Evolutionary conservation across 2,329 filamentous ascomycete genomes (phyloP).

Genomic region (Dactylonectria estremocensis): DNA sequence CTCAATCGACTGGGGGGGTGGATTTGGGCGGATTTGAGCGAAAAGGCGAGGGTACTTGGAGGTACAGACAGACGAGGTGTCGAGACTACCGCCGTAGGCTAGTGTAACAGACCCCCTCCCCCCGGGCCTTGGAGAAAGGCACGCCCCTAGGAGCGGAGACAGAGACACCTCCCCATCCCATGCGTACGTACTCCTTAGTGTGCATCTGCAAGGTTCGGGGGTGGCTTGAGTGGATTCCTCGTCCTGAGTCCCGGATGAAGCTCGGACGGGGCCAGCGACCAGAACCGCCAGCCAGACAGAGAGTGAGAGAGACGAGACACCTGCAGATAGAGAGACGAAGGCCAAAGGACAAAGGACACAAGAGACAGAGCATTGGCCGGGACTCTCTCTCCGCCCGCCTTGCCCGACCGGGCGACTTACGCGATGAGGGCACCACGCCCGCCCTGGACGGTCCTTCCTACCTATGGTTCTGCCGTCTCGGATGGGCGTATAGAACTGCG

Average conservation of each 20-base stretch:
- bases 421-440: too few species aligned
- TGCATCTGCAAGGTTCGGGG: conserved; percentile 33
- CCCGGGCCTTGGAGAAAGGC: too few species aligned
- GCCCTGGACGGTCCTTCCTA: too few species aligned
- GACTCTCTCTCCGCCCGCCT: too few species aligned
- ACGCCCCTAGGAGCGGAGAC: background rate
- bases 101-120: background rate
- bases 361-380: too few species aligned
- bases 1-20: background rate
- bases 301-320: background rate
- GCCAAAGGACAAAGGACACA: too few species aligned
- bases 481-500: too few species aligned
- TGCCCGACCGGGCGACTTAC: too few species aligned
- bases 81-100: background rate
- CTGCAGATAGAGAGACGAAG: too few species aligned
- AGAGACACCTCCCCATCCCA: conserved; percentile 1
- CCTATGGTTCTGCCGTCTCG: too few species aligned
- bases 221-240: conserved; percentile 41
- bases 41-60: conserved; percentile 4
- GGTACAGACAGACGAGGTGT: conserved; percentile 3
- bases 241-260: conserved; percentile 42
- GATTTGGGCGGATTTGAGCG: background rate
- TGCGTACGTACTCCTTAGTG: background rate
- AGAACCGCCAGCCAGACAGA: conserved; percentile 14
- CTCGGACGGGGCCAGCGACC: conserved; percentile 32